These are phyloP conservation scores for Pseudotulostoma volvatum DNA, from an alignment of 495 filamentous ascomycete genomes.

Conservation along the genomic window DNA sequence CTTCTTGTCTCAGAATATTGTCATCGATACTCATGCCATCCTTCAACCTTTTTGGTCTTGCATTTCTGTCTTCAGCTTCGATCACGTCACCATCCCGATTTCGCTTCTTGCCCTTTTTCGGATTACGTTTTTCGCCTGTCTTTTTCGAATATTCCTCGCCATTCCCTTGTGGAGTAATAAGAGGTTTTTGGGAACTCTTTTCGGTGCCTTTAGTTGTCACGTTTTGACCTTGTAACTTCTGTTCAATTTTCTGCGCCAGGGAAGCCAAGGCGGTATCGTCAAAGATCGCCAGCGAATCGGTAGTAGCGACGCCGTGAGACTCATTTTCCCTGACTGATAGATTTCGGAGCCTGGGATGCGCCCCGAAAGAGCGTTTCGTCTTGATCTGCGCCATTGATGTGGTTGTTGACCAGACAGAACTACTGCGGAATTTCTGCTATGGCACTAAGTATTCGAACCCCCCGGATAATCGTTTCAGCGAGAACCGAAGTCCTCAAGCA, in stretches of 20 bases:
- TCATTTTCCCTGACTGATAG: slow-evolving; percentile 8
- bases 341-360: slow-evolving; percentile 11
- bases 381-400: slow-evolving; percentile 24
- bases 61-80: slow-evolving; percentile 16
- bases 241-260: slow-evolving; percentile 49
- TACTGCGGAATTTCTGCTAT: too few relatives aligned
- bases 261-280: slow-evolving; percentile 45
- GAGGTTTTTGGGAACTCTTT: slow-evolving; percentile 10
- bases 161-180: slow-evolving; percentile 14
- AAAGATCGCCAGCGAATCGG: slow-evolving; percentile 28
- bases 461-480: too few relatives aligned
- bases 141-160: slow-evolving; percentile 8
- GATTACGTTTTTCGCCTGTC: slow-evolving; percentile 13
- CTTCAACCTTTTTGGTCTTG: slow-evolving; percentile 6
- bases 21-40: slow-evolving; percentile 1
- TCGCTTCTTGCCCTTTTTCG: slow-evolving; percentile 29
- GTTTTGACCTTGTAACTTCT: slow-evolving; percentile 21
- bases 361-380: slow-evolving; percentile 25
- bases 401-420: slow-evolving; percentile 6
- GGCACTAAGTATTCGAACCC: too few relatives aligned
- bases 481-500: too few relatives aligned
- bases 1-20: slow-evolving; percentile 44
- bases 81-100: slow-evolving; percentile 36
- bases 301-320: slow-evolving; percentile 7
- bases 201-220: slow-evolving; percentile 21